phyloP scores from a whole-genome alignment of 1,284 basidiomycete species.

The Pholiota adiposa region DNA sequence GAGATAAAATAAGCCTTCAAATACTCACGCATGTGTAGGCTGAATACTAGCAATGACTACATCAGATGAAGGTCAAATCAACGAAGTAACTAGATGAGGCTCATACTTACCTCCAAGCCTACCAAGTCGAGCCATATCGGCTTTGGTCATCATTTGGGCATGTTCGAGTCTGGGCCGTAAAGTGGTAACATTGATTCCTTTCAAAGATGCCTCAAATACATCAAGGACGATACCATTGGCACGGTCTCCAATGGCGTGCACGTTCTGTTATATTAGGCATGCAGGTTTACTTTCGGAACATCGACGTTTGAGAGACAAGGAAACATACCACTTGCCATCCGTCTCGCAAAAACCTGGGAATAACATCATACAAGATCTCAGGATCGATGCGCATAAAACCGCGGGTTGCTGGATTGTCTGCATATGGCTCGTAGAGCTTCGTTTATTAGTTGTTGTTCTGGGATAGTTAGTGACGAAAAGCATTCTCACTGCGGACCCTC shows the following conservation, averaged over 20 bases:
- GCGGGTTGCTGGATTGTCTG: slow-evolving; percentile 75
- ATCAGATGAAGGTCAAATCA: neutral
- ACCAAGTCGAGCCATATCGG: slow-evolving; percentile 77
- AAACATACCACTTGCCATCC: slow-evolving; percentile 80
- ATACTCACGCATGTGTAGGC: slow-evolving; percentile 83
- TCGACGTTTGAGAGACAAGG: neutral
- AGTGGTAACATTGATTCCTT: slow-evolving; percentile 61
- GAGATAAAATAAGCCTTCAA: neutral
- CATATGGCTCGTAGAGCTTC: slow-evolving; percentile 82
- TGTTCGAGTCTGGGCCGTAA: slow-evolving; percentile 87
- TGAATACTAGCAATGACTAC: slow-evolving; percentile 81
- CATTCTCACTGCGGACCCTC: slow-evolving; percentile 87
- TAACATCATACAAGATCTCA: slow-evolving; percentile 62
- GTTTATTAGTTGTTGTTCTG: slow-evolving; percentile 8
- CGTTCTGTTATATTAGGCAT: slow-evolving; percentile 56
- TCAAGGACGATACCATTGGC: slow-evolving; percentile 87
- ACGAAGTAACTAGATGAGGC: slow-evolving; percentile 1
- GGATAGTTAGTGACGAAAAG: neutral
- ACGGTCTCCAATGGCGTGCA: slow-evolving; percentile 91
- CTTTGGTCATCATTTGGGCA: slow-evolving; percentile 80
- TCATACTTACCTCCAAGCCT: slow-evolving; percentile 67
- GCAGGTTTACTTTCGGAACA: neutral
- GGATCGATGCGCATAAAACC: slow-evolving; percentile 81
- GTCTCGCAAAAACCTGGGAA: slow-evolving; percentile 74
- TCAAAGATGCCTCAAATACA: slow-evolving; percentile 74